Percentiles rank a stretch among this genome's conserved stretches.
phyloP scores from a whole-genome alignment of 108 stramenopile species.

The Schizochytrium sp. region DNA sequence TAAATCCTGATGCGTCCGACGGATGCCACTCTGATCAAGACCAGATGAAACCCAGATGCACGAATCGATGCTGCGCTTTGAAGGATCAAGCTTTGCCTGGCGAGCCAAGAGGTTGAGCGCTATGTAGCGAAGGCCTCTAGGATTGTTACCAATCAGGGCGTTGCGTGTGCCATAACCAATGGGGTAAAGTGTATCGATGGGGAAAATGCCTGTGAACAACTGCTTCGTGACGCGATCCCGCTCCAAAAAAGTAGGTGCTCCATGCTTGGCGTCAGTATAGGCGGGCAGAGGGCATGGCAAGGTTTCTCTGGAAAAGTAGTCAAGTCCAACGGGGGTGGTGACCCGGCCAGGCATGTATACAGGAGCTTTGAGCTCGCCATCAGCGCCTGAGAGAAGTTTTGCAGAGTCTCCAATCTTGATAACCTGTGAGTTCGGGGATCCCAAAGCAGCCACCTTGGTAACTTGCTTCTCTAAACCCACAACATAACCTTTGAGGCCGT shows the following conservation, averaged over 20 bases:
- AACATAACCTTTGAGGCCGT: neutral
- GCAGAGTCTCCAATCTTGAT: neutral
- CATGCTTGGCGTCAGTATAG: neutral
- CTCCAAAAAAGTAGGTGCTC: neutral
- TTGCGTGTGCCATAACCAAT: conserved; percentile 13
- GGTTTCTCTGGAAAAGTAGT: neutral
- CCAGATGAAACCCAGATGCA: neutral
- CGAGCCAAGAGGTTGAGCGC: neutral
- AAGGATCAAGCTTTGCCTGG: neutral
- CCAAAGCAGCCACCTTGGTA: neutral
- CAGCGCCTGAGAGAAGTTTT: neutral
- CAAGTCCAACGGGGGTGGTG: neutral
- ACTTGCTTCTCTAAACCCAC: neutral
- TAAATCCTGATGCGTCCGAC: neutral
- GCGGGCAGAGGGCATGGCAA: neutral
- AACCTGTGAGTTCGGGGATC: neutral
- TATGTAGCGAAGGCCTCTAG: neutral
- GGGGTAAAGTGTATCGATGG: conserved; percentile 40
- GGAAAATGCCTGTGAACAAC: neutral
- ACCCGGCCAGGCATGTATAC: neutral
- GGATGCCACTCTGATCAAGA: conserved; percentile 3
- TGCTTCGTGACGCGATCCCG: neutral
- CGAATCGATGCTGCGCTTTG: neutral
- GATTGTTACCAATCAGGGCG: neutral
- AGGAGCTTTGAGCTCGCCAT: neutral